Percentiles rank a stretch among this genome's conserved stretches.
Conservation (phyloP, 2,329 filamentous ascomycete species). For the Beauveria sp. region DNA sequence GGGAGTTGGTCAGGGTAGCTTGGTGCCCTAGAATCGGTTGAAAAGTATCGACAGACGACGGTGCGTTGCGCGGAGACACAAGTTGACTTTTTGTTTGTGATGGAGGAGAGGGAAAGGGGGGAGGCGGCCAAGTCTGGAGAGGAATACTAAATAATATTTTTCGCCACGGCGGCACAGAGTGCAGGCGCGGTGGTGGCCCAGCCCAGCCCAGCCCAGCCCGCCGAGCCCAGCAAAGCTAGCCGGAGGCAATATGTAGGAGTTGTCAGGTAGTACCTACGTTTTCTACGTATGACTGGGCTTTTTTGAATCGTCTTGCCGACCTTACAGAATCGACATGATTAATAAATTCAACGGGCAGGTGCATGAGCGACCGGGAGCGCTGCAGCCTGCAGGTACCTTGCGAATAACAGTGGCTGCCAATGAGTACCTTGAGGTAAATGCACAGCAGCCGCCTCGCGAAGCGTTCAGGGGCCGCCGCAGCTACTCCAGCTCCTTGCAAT, state of each 20-base stretch:
- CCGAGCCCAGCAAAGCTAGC: neutral
- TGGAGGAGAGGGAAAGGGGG: conserved; percentile 26
- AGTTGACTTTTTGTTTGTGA: conserved; percentile 36
- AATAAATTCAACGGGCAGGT: neutral
- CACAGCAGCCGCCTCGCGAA: neutral
- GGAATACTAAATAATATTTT: conserved; percentile 38
- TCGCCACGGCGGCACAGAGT: conserved; percentile 16
- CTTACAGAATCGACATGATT: too few species aligned
- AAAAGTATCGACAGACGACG: conserved; percentile 35
- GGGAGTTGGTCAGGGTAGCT: conserved; percentile 66
- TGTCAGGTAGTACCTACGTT: too few species aligned
- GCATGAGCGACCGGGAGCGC: neutral
- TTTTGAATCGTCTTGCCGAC: too few species aligned
- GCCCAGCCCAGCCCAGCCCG: neutral
- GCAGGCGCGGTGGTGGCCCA: conserved; percentile 3
- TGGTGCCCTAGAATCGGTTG: conserved; percentile 68
- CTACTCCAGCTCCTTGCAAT: neutral
- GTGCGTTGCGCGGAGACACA: conserved; percentile 41
- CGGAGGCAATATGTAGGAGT: too few species aligned
- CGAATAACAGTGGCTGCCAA: neutral
- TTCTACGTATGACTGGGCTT: too few species aligned
- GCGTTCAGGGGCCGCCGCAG: neutral
- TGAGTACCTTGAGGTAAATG: neutral
- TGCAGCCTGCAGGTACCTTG: neutral
- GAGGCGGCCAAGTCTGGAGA: conserved; percentile 18